phyloP scores from a whole-genome alignment of 495 filamentous ascomycete species.

The Annulohypoxylon maeteangense region DNA sequence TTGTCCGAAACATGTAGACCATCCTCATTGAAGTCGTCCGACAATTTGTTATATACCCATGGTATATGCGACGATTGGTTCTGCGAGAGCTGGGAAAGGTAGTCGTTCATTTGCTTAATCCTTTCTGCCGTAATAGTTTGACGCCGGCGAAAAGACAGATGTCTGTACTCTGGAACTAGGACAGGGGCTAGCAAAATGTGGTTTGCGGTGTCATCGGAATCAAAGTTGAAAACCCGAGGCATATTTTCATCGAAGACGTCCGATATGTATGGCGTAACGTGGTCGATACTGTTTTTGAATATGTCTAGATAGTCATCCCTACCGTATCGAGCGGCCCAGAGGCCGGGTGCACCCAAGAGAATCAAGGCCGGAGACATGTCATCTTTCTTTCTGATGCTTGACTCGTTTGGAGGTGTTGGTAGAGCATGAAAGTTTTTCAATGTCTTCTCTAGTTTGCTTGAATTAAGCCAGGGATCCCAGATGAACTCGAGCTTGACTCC shows the following conservation, averaged over 20 bases:
- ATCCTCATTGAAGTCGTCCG: constrained; percentile 54
- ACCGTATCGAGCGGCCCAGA: constrained; percentile 68
- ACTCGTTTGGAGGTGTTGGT: constrained; percentile 6
- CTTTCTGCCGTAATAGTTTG: constrained; percentile 62
- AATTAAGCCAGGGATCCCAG: constrained; percentile 73
- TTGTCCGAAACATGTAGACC: constrained; percentile 64
- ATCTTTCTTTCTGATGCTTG: constrained; percentile 19
- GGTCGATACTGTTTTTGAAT: constrained; percentile 60
- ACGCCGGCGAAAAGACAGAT: constrained; percentile 58
- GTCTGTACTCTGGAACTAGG: constrained; percentile 62
- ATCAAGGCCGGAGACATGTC: constrained; percentile 50
- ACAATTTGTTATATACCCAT: constrained; percentile 64
- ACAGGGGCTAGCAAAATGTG: constrained; percentile 65
- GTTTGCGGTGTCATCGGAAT: constrained; percentile 41
- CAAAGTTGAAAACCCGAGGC: constrained; percentile 14
- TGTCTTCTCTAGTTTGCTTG: constrained; percentile 54
- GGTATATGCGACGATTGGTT: constrained; percentile 58
- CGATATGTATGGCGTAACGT: constrained; percentile 51
- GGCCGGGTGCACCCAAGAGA: constrained; percentile 61
- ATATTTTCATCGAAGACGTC: constrained; percentile 20
- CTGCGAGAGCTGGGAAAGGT: constrained; percentile 58
- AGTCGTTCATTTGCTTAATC: constrained; percentile 65
- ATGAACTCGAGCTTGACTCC: constrained; percentile 63
- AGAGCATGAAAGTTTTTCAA: constrained; percentile 48
- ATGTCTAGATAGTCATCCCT: constrained; percentile 55